Base-by-base conservation (phyloP, 2,329 filamentous ascomycete genomes). In the Paracoccidioides lutzii region DNA sequence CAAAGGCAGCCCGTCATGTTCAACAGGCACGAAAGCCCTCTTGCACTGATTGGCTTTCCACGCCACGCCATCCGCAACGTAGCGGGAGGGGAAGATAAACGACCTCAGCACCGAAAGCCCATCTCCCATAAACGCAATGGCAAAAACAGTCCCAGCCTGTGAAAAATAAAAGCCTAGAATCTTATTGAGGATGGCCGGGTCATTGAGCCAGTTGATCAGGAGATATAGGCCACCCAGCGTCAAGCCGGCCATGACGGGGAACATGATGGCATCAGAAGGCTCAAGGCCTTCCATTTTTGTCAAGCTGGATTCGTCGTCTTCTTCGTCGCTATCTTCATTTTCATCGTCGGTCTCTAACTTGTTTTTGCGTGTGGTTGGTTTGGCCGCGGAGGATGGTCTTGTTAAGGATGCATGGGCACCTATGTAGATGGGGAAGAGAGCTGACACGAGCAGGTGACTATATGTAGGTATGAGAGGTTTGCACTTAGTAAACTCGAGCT, bases 101-200 rank as follows among this genome's bases (percentile, higher is more conserved):
- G 82, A 83, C 1, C 82, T 78, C 1, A 77, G 61, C 5, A 90
- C 74, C 57, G 83, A 78, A 52, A 93, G 71, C 0, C 73, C 69
- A 65, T 96, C 90, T n/a, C 83, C 84, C 49, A 90, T 72, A 30
- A 95, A 77, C 45, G 82, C 83, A 7, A 83, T 77, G 14, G 93
- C 78, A 58, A 88, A 88, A 59, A 87, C 84, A n/a, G 94, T 71
- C 0, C 88, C 88, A 66, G 91, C 82, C 57, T 81, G 70, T 3
- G 87, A 87, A 71, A 95, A 90, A 74, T 97, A 96, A 65, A 80
- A 82, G 42, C 87, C 84, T 28, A 97, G 74, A 42, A 94, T 80
- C 70, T 85, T 87, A 74, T 91, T 96, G 64, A 97, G 73, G 28
- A 94, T 75, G 9, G 83, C 77, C 0, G 90, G 84, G 64, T 95